Base-by-base conservation (phyloP, 176 grass and related monocot genomes). In the Rhynchospora breviuscula region DNA sequence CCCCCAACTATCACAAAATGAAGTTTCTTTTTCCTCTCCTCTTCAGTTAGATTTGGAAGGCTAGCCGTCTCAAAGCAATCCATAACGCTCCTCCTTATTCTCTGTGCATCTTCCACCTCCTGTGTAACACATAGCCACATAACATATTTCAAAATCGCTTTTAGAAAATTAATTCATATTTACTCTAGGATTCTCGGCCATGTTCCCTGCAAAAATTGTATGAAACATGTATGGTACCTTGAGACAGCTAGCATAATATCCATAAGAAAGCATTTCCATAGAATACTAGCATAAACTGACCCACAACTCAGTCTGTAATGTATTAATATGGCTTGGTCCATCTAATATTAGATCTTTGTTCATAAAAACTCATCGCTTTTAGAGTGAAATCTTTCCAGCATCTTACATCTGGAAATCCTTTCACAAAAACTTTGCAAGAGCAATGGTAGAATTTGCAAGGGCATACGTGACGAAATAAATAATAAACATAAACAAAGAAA, bases 81-180 rank as follows among this genome's bases (percentile, higher is more conserved):
- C 86, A 99, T 92, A 7, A 99, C 89, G 51, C 85, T 95, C 53
- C 88, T 94, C 49, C 96, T 81, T 67, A 99, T 99, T 74, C 78
- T 95, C 62, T 95, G 93, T 67, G 93, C 93, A 87, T 99, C 93
- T 56, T 99, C 96, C 63, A 99, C 89, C 93, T 99, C 96, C 96
- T 99, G 85, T 49, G 78, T 83, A 45, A 70, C 17, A 70, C 18
- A n/a, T 45, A 15, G 6, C 67, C 67, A 45, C 46, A 17, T 19
- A 78, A 78, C 51, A 78, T 78, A 57, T 54, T 0, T 78, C 73
- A 56, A 78, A 21, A 5, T 68, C 53, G 19, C 51, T 57, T 33
- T 78, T 25, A 57, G 51, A 35, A 15, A 33, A 78, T 57, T 33
- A 78, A 57, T 57, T 22, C 25, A 78, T 56, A 78, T 10, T 13